These are phyloP conservation scores for Arachis hypogaea DNA, from an alignment of 306 rosid genomes.

Conservation along the genomic window DNA sequence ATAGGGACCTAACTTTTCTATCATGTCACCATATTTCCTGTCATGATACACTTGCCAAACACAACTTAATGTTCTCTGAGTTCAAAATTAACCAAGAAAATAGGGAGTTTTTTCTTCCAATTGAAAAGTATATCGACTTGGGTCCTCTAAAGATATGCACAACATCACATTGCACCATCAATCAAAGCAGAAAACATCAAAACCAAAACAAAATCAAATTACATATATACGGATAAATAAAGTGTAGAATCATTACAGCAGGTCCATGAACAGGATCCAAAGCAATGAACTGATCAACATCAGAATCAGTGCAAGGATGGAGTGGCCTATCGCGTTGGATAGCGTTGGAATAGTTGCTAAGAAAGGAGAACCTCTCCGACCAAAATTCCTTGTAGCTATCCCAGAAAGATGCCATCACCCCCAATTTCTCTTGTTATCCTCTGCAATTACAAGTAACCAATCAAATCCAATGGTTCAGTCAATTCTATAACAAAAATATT, in stretches of 20 bases:
- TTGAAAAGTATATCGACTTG: neutral
- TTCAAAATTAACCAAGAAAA: too few species aligned
- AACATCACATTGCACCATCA: neutral
- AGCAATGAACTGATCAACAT: conserved; percentile 75
- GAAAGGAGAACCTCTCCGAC: conserved; percentile 67
- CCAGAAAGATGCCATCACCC: conserved; percentile 60
- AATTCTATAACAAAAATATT: neutral
- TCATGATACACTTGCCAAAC: too few species aligned
- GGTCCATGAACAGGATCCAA: conserved; percentile 82
- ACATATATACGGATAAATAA: conserved; percentile 1
- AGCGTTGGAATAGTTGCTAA: conserved; percentile 55
- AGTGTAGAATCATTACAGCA: conserved; percentile 45
- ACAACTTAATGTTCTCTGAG: too few species aligned
- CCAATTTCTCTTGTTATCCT: conserved; percentile 26
- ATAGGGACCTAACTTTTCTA: too few species aligned
- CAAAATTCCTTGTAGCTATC: conserved; percentile 71
- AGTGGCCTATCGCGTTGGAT: conserved; percentile 62
- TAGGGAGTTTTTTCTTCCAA: neutral
- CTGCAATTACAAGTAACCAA: conserved; percentile 14
- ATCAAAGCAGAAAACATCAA: neutral
- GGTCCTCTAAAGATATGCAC: neutral
- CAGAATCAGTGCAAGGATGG: conserved; percentile 67
- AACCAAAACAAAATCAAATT: conserved; percentile 1
- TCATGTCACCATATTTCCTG: too few species aligned
- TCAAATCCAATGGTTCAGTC: neutral